Conservation (phyloP, 768 basidiomycete genomes). For the Filobasidium floriforme region DNA sequence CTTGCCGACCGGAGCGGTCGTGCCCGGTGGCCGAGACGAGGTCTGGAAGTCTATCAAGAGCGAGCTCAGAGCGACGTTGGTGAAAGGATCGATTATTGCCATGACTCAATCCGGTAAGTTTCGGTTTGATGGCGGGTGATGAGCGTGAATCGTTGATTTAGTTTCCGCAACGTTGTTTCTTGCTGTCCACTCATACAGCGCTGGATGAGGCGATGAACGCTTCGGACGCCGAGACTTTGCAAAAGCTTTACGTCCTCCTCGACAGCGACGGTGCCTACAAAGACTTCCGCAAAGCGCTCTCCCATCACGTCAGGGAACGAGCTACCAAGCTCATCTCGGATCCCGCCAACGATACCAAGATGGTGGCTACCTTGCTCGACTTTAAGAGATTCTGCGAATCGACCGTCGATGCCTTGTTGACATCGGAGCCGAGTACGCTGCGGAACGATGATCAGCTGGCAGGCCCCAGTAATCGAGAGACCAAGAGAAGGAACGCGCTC, state of each 20-base stretch:
- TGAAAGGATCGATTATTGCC: conserved; percentile 14
- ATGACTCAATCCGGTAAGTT: conserved; percentile 30
- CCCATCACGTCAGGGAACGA: conserved; percentile 33
- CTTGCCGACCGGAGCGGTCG: conserved; percentile 13
- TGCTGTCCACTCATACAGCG: conserved; percentile 16
- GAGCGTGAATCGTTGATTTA: too few relatives aligned
- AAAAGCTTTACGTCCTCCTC: conserved; percentile 29
- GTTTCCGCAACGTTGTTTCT: background rate
- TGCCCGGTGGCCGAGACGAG: conserved; percentile 22
- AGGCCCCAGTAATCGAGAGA: conserved; percentile 8
- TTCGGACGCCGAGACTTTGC: conserved; percentile 26
- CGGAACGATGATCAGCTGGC: background rate
- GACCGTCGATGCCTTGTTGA: conserved; percentile 30
- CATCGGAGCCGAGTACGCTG: background rate
- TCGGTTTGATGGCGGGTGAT: background rate
- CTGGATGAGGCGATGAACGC: conserved; percentile 41
- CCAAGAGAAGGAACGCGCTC: conserved; percentile 29
- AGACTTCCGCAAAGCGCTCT: conserved; percentile 28
- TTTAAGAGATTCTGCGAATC: conserved; percentile 37
- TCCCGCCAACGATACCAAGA: conserved; percentile 39
- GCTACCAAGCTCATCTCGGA: conserved; percentile 36
- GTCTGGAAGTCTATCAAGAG: conserved; percentile 26
- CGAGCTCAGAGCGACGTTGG: conserved; percentile 24
- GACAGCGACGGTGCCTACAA: conserved; percentile 27
- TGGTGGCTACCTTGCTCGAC: conserved; percentile 37